Percentiles rank a stretch among this genome's conserved stretches.
Evolutionary conservation across 768 basidiomycete genomes (phyloP).

Genomic region (Amanita pseudoporphyria): DNA sequence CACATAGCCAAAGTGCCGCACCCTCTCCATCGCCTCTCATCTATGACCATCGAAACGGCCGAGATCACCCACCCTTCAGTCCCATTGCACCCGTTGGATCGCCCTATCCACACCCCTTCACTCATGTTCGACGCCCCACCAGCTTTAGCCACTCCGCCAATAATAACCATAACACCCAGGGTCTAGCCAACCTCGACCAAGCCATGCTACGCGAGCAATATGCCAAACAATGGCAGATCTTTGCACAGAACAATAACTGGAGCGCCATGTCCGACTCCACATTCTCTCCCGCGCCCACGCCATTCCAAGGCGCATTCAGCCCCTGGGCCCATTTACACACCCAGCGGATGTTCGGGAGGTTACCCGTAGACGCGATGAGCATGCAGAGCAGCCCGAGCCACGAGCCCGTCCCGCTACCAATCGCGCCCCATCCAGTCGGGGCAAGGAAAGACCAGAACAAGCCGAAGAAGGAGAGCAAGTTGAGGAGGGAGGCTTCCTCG

Average conservation of each 20-base stretch:
- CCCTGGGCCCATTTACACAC: constrained; percentile 68
- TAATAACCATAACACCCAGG: constrained; percentile 13
- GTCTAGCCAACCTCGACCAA: constrained; percentile 27
- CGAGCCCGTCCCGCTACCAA: constrained; percentile 48
- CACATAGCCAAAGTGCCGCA: constrained; percentile 64
- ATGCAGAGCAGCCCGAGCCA: constrained; percentile 66
- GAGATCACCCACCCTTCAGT: constrained; percentile 34
- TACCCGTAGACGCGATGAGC: constrained; percentile 40
- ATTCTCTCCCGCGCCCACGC: constrained; percentile 67
- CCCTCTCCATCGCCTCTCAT: constrained; percentile 64
- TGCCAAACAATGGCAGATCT: constrained; percentile 71
- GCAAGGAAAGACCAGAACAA: constrained; percentile 32
- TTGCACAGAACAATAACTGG: constrained; percentile 57
- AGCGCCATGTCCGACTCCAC: constrained; percentile 60
- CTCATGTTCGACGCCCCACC: constrained; percentile 54
- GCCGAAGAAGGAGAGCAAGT: constrained; percentile 11
- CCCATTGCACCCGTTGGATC: constrained; percentile 56
- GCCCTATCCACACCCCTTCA: constrained; percentile 73
- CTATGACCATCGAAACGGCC: constrained; percentile 25
- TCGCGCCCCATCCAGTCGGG: constrained; percentile 34
- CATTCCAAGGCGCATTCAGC: constrained; percentile 59
- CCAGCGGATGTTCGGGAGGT: constrained; percentile 34
- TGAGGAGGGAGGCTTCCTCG: constrained; percentile 16
- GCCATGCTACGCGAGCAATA: constrained; percentile 56
- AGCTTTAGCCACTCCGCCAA: constrained; percentile 23